These are phyloP conservation scores for Pelargonium exstipulatum DNA, from an alignment of 441 rosid species.

Conservation along the genomic window DNA sequence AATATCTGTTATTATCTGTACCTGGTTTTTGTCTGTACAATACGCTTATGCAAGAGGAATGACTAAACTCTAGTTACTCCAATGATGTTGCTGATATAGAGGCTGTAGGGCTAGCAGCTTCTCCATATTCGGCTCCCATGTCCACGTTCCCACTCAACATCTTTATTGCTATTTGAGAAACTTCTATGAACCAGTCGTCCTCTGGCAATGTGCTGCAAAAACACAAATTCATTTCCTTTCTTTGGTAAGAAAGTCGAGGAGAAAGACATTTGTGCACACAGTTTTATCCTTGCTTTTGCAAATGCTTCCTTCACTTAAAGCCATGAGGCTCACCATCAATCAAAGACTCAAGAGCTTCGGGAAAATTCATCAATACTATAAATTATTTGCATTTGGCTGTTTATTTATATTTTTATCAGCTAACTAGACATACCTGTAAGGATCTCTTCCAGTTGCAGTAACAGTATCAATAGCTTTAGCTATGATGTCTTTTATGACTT, in stretches of 20 bases:
- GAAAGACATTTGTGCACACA: no score
- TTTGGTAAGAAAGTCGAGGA: background rate
- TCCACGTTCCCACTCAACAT: constrained; percentile 77
- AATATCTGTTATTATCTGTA: no score
- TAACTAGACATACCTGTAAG: constrained; percentile 54
- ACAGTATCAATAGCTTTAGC: constrained; percentile 74
- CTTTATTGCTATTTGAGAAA: constrained; percentile 76
- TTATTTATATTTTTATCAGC: background rate
- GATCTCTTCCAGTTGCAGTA: constrained; percentile 85
- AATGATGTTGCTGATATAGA: constrained; percentile 57
- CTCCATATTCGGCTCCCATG: constrained; percentile 62
- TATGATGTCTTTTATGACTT: constrained; percentile 84
- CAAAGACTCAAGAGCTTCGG: no score
- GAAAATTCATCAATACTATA: no score
- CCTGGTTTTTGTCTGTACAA: background rate
- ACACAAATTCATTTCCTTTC: background rate
- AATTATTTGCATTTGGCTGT: background rate
- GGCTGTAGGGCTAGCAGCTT: constrained; percentile 81
- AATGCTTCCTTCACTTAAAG: no score
- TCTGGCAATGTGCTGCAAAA: constrained; percentile 69
- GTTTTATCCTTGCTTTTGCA: no score
- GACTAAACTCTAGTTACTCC: no score
- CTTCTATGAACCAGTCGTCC: constrained; percentile 84
- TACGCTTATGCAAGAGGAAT: no score
- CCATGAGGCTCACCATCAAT: no score